Conservation (phyloP, 108 stramenopile species). For the Schizochytrium sp. region DNA sequence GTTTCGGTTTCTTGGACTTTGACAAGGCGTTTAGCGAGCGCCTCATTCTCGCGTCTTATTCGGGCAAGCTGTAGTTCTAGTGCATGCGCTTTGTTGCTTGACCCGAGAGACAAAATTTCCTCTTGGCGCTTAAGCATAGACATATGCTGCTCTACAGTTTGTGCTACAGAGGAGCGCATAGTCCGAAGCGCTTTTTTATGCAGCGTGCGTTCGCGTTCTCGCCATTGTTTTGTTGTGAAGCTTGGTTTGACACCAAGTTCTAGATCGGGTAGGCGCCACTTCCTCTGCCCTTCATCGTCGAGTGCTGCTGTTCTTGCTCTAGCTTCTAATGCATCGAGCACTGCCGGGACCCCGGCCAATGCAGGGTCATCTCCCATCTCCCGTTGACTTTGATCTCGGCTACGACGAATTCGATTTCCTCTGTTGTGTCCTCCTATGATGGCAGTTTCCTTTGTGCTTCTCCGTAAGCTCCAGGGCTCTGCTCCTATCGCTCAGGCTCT, state of each 20-base stretch:
- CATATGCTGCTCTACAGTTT: slow-evolving; percentile 1
- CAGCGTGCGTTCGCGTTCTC: slow-evolving; percentile 10
- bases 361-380: too few species aligned
- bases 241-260: slow-evolving; percentile 2
- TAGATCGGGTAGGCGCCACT: slow-evolving; percentile 15
- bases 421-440: too few species aligned
- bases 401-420: not conserved
- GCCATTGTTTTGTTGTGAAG: slow-evolving; percentile 53
- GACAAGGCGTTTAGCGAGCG: not conserved
- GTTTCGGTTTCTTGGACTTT: slow-evolving; percentile 52
- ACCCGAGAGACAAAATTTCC: not conserved
- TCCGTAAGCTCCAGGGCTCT: too few species aligned
- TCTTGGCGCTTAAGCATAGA: not conserved
- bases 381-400: not conserved
- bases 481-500: too few species aligned
- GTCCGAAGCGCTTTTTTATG: slow-evolving; percentile 20
- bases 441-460: too few species aligned
- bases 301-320: slow-evolving; percentile 9
- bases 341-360: not conserved
- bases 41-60: not conserved
- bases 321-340: slow-evolving; percentile 5
- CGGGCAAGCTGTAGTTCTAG: not conserved
- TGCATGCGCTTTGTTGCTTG: slow-evolving; percentile 29
- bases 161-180: slow-evolving; percentile 25
- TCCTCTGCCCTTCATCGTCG: not conserved